phyloP scores from a whole-genome alignment of 2,329 filamentous ascomycete species.

The Penicillium sp. region DNA sequence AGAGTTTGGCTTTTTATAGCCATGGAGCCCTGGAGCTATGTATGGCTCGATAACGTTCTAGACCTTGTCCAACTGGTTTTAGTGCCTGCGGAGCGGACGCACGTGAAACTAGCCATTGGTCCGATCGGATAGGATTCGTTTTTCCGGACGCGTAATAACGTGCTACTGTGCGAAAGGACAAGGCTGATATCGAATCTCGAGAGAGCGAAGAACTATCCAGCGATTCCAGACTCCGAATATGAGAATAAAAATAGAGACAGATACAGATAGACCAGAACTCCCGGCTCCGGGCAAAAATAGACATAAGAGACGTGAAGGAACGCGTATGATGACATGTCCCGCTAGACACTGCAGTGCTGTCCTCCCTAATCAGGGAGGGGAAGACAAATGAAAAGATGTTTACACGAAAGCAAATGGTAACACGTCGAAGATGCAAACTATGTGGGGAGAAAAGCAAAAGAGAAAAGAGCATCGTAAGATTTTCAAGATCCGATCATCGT shows the following conservation, averaged over 20 bases:
- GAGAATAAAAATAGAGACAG: constrained; percentile 1
- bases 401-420: constrained; percentile 17
- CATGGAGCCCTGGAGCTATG: too few relatives aligned
- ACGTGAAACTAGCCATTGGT: neutral
- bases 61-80: too few relatives aligned
- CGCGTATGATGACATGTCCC: constrained; percentile 18
- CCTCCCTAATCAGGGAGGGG: neutral
- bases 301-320: constrained; percentile 26
- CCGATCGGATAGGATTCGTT: too few relatives aligned
- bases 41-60: too few relatives aligned
- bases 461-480: constrained; percentile 7
- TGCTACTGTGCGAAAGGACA: neutral
- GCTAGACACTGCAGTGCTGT: constrained; percentile 6
- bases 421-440: constrained; percentile 10
- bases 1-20: too few relatives aligned
- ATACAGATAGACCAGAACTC: constrained; percentile 15
- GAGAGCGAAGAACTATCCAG: neutral
- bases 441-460: constrained; percentile 10
- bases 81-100: neutral
- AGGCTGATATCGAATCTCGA: neutral
- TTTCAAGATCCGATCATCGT: neutral
- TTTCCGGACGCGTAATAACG: too few relatives aligned
- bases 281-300: constrained; percentile 18
- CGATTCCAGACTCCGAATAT: neutral
- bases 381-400: constrained; percentile 15